These are phyloP conservation scores for Aurifilum marmelostoma DNA, from an alignment of 2,329 filamentous ascomycete genomes.

Conservation along the genomic window DNA sequence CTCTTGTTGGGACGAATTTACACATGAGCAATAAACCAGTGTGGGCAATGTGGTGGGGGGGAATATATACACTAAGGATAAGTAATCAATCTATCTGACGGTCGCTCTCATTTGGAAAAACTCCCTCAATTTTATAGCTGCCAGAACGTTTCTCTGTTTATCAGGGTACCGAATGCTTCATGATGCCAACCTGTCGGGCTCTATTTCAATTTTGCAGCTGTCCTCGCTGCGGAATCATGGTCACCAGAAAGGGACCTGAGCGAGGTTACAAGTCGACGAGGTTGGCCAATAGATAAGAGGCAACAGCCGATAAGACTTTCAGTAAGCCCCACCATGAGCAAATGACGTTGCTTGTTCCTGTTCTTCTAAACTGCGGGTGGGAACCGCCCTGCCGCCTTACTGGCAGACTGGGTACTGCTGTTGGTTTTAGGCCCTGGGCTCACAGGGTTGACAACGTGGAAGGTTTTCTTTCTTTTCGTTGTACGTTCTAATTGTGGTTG, in stretches of 20 bases:
- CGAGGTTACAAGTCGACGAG: background rate
- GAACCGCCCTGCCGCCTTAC: too few relatives aligned
- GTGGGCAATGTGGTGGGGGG: background rate
- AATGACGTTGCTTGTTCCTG: constrained; percentile 1
- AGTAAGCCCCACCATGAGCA: background rate
- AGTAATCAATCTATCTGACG: background rate
- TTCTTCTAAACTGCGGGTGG: background rate
- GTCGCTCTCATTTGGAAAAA: background rate
- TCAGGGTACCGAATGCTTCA: background rate
- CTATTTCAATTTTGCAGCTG: background rate
- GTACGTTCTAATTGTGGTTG: too few relatives aligned
- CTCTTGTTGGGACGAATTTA: background rate
- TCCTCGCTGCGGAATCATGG: background rate
- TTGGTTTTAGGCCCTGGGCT: background rate
- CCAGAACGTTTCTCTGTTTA: background rate
- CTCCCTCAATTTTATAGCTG: background rate
- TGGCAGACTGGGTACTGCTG: background rate
- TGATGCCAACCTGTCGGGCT: too few relatives aligned
- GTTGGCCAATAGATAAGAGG: background rate
- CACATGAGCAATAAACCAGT: background rate
- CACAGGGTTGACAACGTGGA: background rate
- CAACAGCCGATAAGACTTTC: background rate
- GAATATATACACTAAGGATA: background rate
- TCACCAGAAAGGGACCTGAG: background rate
- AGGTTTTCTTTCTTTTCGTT: too few relatives aligned